Evolutionary conservation across 495 filamentous ascomycete species (phyloP).

Genomic region (Penicillium riverlandense): DNA sequence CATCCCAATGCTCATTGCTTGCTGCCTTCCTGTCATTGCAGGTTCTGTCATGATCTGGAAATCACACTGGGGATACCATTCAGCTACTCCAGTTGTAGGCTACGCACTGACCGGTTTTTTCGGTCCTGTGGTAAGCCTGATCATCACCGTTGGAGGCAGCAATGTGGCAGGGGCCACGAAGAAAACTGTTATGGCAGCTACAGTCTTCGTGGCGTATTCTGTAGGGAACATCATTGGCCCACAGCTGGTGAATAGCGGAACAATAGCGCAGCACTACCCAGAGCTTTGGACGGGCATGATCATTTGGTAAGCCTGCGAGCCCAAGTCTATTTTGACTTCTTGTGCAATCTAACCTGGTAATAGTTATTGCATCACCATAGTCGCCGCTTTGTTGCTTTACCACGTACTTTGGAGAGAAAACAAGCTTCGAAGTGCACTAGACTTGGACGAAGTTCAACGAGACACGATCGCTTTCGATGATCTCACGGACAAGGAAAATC

Average conservation of each 20-base stretch:
- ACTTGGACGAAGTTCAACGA: conserved; percentile 52
- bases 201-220: conserved; percentile 68
- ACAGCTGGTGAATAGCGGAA: conserved; percentile 58
- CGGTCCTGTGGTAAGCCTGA: conserved; percentile 56
- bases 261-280: conserved; percentile 57
- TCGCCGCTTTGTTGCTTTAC: conserved; percentile 47
- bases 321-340: neutral
- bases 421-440: conserved; percentile 31
- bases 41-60: conserved; percentile 73
- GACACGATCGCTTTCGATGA: conserved; percentile 63
- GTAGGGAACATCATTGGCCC: conserved; percentile 69
- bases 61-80: conserved; percentile 54
- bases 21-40: conserved; percentile 65
- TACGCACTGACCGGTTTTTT: conserved; percentile 68
- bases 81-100: conserved; percentile 56
- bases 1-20: conserved; percentile 53
- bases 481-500: conserved; percentile 70
- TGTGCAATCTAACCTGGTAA: conserved; percentile 1
- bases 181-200: conserved; percentile 64
- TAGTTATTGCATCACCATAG: conserved; percentile 64
- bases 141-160: conserved; percentile 59
- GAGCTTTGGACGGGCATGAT: conserved; percentile 64
- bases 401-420: conserved; percentile 52
- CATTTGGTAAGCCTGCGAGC: conserved; percentile 48
- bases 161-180: conserved; percentile 76